Conservation (phyloP, 305 asterid species). For the Fraxinus dipetala region DNA sequence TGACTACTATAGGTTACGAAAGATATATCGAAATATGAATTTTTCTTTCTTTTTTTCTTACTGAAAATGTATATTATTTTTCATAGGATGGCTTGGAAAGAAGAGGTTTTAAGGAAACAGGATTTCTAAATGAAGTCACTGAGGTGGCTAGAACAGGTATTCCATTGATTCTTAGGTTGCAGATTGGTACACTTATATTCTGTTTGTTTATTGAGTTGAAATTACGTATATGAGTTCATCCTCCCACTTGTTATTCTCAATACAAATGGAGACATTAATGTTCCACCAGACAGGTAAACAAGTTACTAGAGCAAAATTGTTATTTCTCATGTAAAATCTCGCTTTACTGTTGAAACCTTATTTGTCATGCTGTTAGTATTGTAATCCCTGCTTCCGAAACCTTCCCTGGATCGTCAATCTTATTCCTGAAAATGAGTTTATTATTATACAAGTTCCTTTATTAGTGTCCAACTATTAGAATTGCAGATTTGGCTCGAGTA, state of each 20-base stretch:
- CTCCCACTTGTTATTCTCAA: neutral
- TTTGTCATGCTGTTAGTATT: neutral
- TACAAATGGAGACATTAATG: neutral
- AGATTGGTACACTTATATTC: neutral
- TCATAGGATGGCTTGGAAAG: conserved; percentile 88
- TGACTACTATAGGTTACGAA: neutral
- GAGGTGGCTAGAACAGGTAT: conserved; percentile 82
- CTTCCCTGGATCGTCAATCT: neutral
- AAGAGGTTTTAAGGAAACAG: conserved; percentile 84
- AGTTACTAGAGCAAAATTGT: neutral
- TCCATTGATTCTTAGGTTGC: neutral
- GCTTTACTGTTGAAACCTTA: neutral
- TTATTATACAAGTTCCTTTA: neutral
- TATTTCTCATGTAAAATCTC: neutral
- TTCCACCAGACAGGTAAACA: neutral
- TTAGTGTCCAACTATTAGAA: neutral
- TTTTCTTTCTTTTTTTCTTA: neutral
- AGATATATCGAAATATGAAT: neutral
- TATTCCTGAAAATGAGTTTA: neutral
- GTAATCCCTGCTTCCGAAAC: neutral
- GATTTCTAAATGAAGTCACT: conserved; percentile 70
- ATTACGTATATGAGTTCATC: neutral
- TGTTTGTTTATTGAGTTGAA: neutral
- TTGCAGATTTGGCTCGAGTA: neutral
- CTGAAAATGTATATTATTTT: conserved; percentile 11